Percentiles rank a stretch among this genome's conserved stretches.
phyloP scores from a whole-genome alignment of 1,284 basidiomycete species.

The Tylopilus sp. region DNA sequence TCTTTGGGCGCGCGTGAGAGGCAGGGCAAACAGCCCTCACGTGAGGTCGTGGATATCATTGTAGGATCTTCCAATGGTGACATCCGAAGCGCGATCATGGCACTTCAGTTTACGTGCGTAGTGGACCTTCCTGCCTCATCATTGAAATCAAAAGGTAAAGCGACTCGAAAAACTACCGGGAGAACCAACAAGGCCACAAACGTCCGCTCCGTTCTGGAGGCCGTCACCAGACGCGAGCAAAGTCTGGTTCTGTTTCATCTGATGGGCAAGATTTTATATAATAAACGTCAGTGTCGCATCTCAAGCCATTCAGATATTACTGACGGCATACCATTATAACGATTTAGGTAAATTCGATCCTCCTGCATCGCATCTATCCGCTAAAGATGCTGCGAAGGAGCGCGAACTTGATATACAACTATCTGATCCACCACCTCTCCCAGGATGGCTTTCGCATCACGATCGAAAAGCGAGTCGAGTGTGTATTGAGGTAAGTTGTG shows the following conservation, averaged over 20 bases:
- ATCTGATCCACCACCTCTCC: slow-evolving; percentile 62
- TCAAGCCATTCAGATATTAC: not conserved
- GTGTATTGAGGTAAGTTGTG: slow-evolving; percentile 78
- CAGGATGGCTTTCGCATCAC: slow-evolving; percentile 69
- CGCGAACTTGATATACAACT: slow-evolving; percentile 64
- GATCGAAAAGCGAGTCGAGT: slow-evolving; percentile 81
- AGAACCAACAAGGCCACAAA: slow-evolving; percentile 13
- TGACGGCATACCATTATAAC: slow-evolving; percentile 15
- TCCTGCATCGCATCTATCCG: slow-evolving; percentile 59
- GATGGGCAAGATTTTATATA: slow-evolving; percentile 94
- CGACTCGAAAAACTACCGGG: slow-evolving; percentile 40
- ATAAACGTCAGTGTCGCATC: slow-evolving; percentile 76
- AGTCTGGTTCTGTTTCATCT: slow-evolving; percentile 93
- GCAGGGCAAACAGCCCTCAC: slow-evolving; percentile 55
- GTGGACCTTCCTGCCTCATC: slow-evolving; percentile 44
- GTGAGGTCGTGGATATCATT: slow-evolving; percentile 79
- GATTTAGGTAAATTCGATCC: slow-evolving; percentile 78
- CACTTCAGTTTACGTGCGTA: slow-evolving; percentile 84
- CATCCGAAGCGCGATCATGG: slow-evolving; percentile 93
- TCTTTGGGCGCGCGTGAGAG: slow-evolving; percentile 13
- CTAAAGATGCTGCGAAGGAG: slow-evolving; percentile 69
- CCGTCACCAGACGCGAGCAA: slow-evolving; percentile 85
- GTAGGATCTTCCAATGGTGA: slow-evolving; percentile 89
- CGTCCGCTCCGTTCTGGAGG: slow-evolving; percentile 64
- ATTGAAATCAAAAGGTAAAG: slow-evolving; percentile 38